A percentile compares a stretch with the other conserved stretches of the same genome.
phyloP scores from a whole-genome alignment of 305 asterid species.

The Solanum hybrid region DNA sequence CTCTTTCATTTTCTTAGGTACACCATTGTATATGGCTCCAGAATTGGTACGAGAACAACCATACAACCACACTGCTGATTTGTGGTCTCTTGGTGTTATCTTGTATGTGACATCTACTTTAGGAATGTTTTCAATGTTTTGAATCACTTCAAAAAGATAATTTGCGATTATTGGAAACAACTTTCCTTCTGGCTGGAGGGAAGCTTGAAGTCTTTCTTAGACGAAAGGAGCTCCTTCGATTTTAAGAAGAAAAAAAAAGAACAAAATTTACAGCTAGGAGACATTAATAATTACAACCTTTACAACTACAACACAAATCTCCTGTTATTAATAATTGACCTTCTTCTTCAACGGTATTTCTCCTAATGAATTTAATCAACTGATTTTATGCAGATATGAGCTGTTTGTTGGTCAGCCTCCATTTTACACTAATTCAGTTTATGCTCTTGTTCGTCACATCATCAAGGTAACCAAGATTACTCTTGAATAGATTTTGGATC shows the following conservation, averaged over 20 bases:
- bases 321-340: neutral
- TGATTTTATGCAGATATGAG: constrained; percentile 50
- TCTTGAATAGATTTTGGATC: constrained; percentile 1
- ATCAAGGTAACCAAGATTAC: constrained; percentile 52
- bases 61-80: constrained; percentile 98
- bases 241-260: neutral
- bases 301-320: neutral
- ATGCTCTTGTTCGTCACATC: constrained; percentile 95
- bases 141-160: neutral
- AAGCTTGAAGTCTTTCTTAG: neutral
- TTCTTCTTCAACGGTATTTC: neutral
- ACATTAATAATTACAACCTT: neutral
- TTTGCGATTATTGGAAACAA: neutral
- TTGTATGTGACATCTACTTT: constrained; percentile 46
- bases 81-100: constrained; percentile 99
- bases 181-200: neutral
- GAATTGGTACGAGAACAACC: constrained; percentile 99
- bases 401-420: constrained; percentile 99
- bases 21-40: constrained; percentile 99
- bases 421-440: constrained; percentile 95
- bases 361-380: constrained; percentile 6
- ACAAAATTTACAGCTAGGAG: neutral
- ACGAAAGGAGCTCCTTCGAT: neutral
- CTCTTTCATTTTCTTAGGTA: constrained; percentile 46
- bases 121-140: neutral